Conservation (phyloP, 768 basidiomycete genomes). For the Termitomyces heimii region DNA sequence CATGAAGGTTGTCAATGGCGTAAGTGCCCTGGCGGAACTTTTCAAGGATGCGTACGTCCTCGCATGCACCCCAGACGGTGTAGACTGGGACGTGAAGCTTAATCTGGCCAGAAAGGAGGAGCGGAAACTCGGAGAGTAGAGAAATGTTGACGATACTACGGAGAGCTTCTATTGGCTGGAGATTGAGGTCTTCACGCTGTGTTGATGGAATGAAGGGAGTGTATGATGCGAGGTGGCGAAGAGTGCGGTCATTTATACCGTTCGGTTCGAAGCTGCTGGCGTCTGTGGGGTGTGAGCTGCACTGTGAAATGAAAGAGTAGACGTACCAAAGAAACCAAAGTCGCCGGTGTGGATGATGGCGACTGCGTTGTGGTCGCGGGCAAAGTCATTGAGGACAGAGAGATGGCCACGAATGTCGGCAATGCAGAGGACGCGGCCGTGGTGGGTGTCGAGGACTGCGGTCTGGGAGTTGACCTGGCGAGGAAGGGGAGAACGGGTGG, state of each 20-base stretch:
- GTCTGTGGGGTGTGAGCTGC: slow-evolving; percentile 37
- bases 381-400: slow-evolving; percentile 85
- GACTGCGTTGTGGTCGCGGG: slow-evolving; percentile 80
- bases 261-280: slow-evolving; percentile 66
- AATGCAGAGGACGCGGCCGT: slow-evolving; percentile 88
- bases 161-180: slow-evolving; percentile 64
- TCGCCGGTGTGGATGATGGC: slow-evolving; percentile 98
- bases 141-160: slow-evolving; percentile 70
- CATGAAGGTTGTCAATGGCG: slow-evolving; percentile 81
- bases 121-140: slow-evolving; percentile 90
- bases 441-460: slow-evolving; percentile 70
- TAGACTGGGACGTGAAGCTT: slow-evolving; percentile 91
- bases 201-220: slow-evolving; percentile 87
- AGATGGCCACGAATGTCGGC: slow-evolving; percentile 91
- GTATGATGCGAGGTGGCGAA: slow-evolving; percentile 94
- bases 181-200: slow-evolving; percentile 73
- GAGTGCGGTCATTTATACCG: slow-evolving; percentile 85
- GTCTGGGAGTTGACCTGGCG: slow-evolving; percentile 67
- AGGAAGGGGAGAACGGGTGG: slow-evolving; percentile 54
- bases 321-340: slow-evolving; percentile 94
- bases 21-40: slow-evolving; percentile 84
- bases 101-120: slow-evolving; percentile 84
- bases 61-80: slow-evolving; percentile 96
- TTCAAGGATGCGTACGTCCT: slow-evolving; percentile 90
- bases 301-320: background rate